Conservation (phyloP, 148 eudicot species). For the Cornus suecica region DNA sequence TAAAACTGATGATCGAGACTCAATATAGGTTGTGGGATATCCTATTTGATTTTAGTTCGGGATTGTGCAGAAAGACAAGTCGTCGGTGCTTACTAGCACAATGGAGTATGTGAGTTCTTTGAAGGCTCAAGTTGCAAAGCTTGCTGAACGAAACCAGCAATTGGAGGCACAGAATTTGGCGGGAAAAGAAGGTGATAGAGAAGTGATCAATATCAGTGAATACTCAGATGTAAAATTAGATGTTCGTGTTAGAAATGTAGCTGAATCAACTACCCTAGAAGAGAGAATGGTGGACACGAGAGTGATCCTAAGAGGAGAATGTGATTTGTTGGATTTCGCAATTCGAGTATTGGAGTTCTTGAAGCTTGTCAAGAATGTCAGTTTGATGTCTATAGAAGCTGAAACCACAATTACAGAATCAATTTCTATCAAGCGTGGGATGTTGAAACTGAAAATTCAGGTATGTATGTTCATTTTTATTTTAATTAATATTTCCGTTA, state of each 20-base stretch:
- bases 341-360: slow-evolving; percentile 51
- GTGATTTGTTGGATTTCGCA: slow-evolving; percentile 42
- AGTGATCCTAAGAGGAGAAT: slow-evolving; percentile 40
- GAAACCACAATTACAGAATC: slow-evolving; percentile 30
- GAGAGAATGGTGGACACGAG: slow-evolving; percentile 45
- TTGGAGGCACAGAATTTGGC: slow-evolving; percentile 41
- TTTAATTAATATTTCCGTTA: too few relatives aligned
- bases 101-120: slow-evolving; percentile 58
- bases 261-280: slow-evolving; percentile 48
- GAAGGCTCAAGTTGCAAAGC: slow-evolving; percentile 55
- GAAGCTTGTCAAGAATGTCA: slow-evolving; percentile 38
- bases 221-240: slow-evolving; percentile 22
- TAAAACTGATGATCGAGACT: too few relatives aligned
- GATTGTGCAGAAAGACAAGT: slow-evolving; percentile 70
- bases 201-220: not conserved
- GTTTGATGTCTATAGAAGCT: slow-evolving; percentile 47
- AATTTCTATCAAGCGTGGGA: slow-evolving; percentile 22
- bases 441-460: slow-evolving; percentile 63
- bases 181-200: slow-evolving; percentile 1
- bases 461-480: slow-evolving; percentile 26
- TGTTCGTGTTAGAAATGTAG: slow-evolving; percentile 32
- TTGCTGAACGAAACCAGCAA: slow-evolving; percentile 33
- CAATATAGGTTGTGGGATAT: too few relatives aligned
- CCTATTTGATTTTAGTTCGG: not conserved
- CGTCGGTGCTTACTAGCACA: slow-evolving; percentile 60